Conservation (phyloP, 805 yeast genomes). For the Nakazawaea sp. region DNA sequence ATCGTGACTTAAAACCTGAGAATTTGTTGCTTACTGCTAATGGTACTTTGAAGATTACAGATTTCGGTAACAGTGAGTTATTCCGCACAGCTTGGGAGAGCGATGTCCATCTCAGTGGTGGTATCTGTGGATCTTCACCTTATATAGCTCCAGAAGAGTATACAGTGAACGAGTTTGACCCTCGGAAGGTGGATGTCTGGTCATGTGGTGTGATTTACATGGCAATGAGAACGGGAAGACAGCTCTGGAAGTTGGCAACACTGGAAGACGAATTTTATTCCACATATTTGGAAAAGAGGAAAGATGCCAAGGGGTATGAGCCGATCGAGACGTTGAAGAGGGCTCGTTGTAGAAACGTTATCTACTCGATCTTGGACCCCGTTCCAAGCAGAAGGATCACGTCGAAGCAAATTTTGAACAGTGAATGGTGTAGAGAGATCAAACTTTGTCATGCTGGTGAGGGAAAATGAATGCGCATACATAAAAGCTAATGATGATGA, state of each 20-base stretch:
- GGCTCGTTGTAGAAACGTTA: constrained; percentile 86
- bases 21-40: constrained; percentile 66
- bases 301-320: constrained; percentile 79
- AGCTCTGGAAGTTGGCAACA: constrained; percentile 82
- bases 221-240: constrained; percentile 94
- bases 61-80: constrained; percentile 83
- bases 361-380: constrained; percentile 90
- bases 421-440: constrained; percentile 95
- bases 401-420: constrained; percentile 78
- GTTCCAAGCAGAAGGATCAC: constrained; percentile 82
- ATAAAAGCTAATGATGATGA: no score
- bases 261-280: constrained; percentile 75
- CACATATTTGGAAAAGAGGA: constrained; percentile 70
- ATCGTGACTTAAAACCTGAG: constrained; percentile 86
- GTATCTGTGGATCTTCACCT: constrained; percentile 82
- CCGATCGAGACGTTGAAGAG: constrained; percentile 84
- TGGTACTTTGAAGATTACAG: constrained; percentile 77
- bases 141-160: constrained; percentile 90
- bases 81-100: constrained; percentile 81
- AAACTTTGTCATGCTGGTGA: constrained; percentile 70
- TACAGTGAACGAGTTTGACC: constrained; percentile 60
- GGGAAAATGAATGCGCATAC: constrained; percentile 5
- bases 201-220: constrained; percentile 88
- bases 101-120: constrained; percentile 62
- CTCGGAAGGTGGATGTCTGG: constrained; percentile 83